Conservation (phyloP, 495 filamentous ascomycete genomes). For the Penicillium lividum region DNA sequence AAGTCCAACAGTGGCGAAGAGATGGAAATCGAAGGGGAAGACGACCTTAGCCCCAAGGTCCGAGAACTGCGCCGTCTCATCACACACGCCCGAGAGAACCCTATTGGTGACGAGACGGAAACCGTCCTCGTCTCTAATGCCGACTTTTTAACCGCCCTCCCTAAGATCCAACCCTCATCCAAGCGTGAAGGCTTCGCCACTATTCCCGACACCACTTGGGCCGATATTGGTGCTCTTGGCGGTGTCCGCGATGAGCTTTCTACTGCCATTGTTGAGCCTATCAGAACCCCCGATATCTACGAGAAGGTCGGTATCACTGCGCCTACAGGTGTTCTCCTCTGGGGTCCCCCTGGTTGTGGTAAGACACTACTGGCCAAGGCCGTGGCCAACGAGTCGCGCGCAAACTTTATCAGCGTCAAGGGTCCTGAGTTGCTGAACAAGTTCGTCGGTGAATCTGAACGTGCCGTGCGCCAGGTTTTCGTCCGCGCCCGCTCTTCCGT, state of each 20-base stretch:
- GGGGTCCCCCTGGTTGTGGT: constrained; percentile 96
- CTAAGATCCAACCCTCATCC: constrained; percentile 86
- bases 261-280: constrained; percentile 89
- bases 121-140: constrained; percentile 53
- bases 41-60: constrained; percentile 43
- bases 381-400: constrained; percentile 90
- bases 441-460: constrained; percentile 93
- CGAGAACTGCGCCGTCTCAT: constrained; percentile 56
- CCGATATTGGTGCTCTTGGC: constrained; percentile 83
- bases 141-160: constrained; percentile 77
- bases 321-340: constrained; percentile 88
- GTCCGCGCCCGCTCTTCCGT: constrained; percentile 80
- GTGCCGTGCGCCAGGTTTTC: constrained; percentile 91
- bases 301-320: constrained; percentile 79
- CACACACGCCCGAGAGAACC: constrained; percentile 50
- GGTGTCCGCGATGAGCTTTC: constrained; percentile 79
- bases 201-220: constrained; percentile 95
- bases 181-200: constrained; percentile 97
- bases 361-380: constrained; percentile 97
- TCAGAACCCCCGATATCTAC: constrained; percentile 81
- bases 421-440: constrained; percentile 93
- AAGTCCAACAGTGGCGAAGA: constrained; percentile 52
- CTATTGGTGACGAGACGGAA: constrained; percentile 45
- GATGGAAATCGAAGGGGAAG: constrained; percentile 53
- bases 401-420: constrained; percentile 98